These are phyloP conservation scores for Colletotrichum lindemuthianum DNA, from an alignment of 2,329 filamentous ascomycete genomes.

Conservation along the genomic window DNA sequence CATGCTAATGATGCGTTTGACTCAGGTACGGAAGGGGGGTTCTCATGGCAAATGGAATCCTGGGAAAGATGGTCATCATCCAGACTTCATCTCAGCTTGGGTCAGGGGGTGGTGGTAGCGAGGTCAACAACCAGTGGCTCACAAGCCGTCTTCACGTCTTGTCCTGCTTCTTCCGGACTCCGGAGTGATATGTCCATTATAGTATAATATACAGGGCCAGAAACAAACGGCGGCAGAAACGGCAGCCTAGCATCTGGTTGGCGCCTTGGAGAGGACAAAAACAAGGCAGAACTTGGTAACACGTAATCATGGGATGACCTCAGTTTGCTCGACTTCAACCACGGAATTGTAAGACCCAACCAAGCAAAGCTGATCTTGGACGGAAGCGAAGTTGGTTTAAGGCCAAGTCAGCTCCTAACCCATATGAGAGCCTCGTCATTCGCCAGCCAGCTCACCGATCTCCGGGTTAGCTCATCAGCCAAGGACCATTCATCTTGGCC, in stretches of 20 bases:
- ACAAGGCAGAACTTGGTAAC: not conserved
- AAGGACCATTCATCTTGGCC: not conserved
- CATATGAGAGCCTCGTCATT: not conserved
- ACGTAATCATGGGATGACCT: conserved; percentile 16
- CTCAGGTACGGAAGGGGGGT: not conserved
- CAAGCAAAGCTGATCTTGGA: not conserved
- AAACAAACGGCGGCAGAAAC: not conserved
- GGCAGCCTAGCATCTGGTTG: not conserved
- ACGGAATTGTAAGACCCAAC: not conserved
- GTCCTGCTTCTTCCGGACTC: conserved; percentile 2
- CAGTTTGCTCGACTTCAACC: not conserved
- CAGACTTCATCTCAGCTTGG: not conserved
- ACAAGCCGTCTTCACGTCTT: no score
- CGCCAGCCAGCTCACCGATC: not conserved
- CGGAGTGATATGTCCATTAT: not conserved
- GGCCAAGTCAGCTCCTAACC: not conserved
- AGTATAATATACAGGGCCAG: not conserved
- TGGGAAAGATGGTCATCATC: not conserved
- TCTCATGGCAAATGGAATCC: not conserved
- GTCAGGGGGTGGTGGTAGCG: not conserved
- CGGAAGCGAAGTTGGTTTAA: conserved; percentile 25
- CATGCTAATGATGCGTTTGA: not conserved
- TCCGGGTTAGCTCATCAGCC: not conserved
- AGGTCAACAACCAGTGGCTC: not conserved
- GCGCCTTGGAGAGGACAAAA: not conserved